Percentiles rank a stretch among this genome's conserved stretches.
Conservation (phyloP, 2,329 filamentous ascomycete genomes). For the Elsinoe perseae region DNA sequence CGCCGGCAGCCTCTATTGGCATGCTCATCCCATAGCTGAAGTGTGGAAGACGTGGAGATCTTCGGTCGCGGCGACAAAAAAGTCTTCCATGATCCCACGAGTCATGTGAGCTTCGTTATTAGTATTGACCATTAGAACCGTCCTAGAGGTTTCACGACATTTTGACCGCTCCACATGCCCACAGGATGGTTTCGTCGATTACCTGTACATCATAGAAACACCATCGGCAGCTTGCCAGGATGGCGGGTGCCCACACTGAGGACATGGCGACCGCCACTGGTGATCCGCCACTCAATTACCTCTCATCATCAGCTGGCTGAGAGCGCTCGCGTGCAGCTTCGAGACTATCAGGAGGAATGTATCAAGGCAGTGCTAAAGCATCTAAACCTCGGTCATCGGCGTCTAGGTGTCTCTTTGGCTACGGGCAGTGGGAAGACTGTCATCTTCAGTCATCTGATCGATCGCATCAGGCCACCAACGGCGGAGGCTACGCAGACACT, state of each 20-base stretch:
- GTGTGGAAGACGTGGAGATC: not conserved
- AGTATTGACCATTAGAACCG: too few relatives aligned
- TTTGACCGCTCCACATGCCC: not conserved
- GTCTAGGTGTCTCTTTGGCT: constrained; percentile 74
- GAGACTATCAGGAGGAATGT: constrained; percentile 82
- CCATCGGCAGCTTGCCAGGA: not conserved
- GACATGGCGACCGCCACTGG: not conserved
- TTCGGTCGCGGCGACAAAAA: not conserved
- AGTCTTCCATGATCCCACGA: too few relatives aligned
- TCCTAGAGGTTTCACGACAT: too few relatives aligned
- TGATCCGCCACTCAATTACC: not conserved
- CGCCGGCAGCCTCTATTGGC: not conserved
- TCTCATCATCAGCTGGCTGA: not conserved
- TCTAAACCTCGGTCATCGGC: constrained; percentile 60
- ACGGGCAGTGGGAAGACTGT: constrained; percentile 88
- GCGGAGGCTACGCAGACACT: constrained; percentile 65
- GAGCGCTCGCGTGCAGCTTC: constrained; percentile 48
- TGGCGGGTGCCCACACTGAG: not conserved
- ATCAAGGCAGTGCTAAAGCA: constrained; percentile 69
- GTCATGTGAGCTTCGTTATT: too few relatives aligned
- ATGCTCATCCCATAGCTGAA: constrained; percentile 8
- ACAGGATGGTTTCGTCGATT: not conserved
- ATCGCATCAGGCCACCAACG: constrained; percentile 55
- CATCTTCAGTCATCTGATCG: constrained; percentile 92
- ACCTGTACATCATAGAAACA: not conserved